Conservation (phyloP, 2,329 filamentous ascomycete species). For the Tothia fuscella region DNA sequence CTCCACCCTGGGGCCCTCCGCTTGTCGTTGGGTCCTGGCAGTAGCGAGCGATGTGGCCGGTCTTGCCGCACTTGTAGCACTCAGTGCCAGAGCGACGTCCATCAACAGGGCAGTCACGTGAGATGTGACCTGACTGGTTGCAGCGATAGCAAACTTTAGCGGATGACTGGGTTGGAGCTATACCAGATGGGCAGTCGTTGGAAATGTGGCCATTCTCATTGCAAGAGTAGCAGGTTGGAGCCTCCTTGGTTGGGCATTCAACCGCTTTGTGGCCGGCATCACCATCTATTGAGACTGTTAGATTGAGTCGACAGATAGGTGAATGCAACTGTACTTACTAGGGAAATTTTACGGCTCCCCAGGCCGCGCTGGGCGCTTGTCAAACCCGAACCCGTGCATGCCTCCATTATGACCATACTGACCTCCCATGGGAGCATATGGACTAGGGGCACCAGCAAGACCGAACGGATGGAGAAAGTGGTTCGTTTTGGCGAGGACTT, state of each 20-base stretch:
- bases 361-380: no score
- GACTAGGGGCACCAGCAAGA: no score
- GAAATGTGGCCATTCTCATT: conserved; percentile 40
- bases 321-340: no score
- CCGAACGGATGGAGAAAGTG: not conserved
- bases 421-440: no score
- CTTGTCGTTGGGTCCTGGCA: conserved; percentile 53
- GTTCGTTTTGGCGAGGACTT: not conserved
- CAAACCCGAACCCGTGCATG: no score
- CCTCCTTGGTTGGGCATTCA: conserved; percentile 39
- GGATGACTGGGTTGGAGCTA: no score
- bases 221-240: conserved; percentile 37
- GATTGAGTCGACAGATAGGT: no score
- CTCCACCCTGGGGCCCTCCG: conserved; percentile 22
- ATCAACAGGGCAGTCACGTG: conserved; percentile 60
- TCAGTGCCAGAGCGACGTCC: conserved; percentile 41
- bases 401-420: no score
- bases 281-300: conserved; percentile 26
- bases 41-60: conserved; percentile 92
- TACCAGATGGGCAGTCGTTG: conserved; percentile 65
- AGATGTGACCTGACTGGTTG: conserved; percentile 70
- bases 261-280: conserved; percentile 37
- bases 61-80: conserved; percentile 97
- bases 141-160: conserved; percentile 49
- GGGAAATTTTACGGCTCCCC: no score